Conservation (phyloP, 2,329 filamentous ascomycete genomes). For the Colletotrichum lentis region DNA sequence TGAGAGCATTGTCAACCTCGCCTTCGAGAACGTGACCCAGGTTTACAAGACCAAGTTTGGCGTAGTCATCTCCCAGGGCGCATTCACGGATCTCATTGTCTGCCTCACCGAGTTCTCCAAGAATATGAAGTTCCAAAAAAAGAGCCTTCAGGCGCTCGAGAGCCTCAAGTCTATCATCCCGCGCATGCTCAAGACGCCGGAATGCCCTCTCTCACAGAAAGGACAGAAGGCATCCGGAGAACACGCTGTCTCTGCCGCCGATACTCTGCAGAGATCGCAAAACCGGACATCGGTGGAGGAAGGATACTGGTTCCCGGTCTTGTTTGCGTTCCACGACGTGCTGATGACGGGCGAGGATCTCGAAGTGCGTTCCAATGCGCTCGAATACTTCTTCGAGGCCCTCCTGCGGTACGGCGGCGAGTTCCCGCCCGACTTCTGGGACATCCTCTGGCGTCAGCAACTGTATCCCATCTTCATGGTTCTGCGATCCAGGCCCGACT, state of each 20-base stretch:
- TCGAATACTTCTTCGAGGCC: constrained; percentile 97
- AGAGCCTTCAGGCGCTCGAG: constrained; percentile 95
- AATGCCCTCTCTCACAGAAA: constrained; percentile 85
- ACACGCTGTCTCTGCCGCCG: constrained; percentile 53
- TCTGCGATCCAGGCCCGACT: constrained; percentile 92
- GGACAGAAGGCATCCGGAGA: constrained; percentile 49
- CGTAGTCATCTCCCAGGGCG: constrained; percentile 93
- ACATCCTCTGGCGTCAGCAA: constrained; percentile 95
- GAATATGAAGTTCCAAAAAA: constrained; percentile 98
- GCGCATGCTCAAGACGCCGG: constrained; percentile 93
- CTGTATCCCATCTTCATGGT: constrained; percentile 99
- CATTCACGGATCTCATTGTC: constrained; percentile 94
- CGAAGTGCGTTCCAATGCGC: constrained; percentile 87
- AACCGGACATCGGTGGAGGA: constrained; percentile 91
- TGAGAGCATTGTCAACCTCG: constrained; percentile 94
- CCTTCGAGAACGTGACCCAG: constrained; percentile 94
- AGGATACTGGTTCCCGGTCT: constrained; percentile 97
- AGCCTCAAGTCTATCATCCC: constrained; percentile 91
- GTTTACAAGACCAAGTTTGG: constrained; percentile 97
- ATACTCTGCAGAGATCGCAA: constrained; percentile 62
- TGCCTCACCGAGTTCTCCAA: constrained; percentile 99
- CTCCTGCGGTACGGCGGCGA: constrained; percentile 88
- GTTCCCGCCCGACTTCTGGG: constrained; percentile 96
- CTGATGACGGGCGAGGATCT: constrained; percentile 99
- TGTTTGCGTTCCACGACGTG: constrained; percentile 98